Conservation (phyloP, 768 basidiomycete species). For the Ramaria sp. region DNA sequence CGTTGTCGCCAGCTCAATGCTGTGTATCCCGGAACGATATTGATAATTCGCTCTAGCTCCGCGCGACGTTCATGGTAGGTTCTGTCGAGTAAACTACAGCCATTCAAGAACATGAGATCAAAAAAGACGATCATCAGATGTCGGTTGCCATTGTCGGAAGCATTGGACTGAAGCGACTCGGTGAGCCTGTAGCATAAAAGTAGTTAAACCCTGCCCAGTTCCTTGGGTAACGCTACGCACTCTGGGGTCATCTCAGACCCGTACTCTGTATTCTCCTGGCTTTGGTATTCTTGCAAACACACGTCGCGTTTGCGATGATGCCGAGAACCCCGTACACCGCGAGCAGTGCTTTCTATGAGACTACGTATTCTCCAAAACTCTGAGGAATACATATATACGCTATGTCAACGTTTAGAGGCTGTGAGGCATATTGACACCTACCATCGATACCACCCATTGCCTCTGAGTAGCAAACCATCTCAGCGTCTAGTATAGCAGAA, state of each 20-base stretch:
- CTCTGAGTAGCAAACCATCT: slow-evolving; percentile 80
- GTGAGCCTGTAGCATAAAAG: neutral
- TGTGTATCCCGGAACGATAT: slow-evolving; percentile 43
- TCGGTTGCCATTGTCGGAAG: slow-evolving; percentile 26
- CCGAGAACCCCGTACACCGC: slow-evolving; percentile 32
- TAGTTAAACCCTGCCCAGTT: neutral
- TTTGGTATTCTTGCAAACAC: neutral
- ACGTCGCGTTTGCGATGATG: neutral
- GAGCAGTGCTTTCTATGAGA: slow-evolving; percentile 46
- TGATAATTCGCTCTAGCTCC: slow-evolving; percentile 48
- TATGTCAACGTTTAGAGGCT: neutral
- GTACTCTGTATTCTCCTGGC: neutral
- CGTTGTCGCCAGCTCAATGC: slow-evolving; percentile 48
- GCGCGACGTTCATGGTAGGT: slow-evolving; percentile 52
- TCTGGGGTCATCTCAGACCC: neutral
- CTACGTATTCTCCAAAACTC: slow-evolving; percentile 70
- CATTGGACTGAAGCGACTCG: slow-evolving; percentile 30
- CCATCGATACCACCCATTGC: slow-evolving; percentile 52
- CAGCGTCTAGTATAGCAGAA: slow-evolving; percentile 58
- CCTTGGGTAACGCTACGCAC: neutral
- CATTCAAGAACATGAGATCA: slow-evolving; percentile 67
- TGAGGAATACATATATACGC: slow-evolving; percentile 18
- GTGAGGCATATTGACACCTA: slow-evolving; percentile 22
- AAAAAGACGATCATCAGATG: slow-evolving; percentile 82
- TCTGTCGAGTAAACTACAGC: slow-evolving; percentile 37